These are phyloP conservation scores for Globisporangium spiculum DNA, from an alignment of 352 stramenopile species.

Conservation along the genomic window DNA sequence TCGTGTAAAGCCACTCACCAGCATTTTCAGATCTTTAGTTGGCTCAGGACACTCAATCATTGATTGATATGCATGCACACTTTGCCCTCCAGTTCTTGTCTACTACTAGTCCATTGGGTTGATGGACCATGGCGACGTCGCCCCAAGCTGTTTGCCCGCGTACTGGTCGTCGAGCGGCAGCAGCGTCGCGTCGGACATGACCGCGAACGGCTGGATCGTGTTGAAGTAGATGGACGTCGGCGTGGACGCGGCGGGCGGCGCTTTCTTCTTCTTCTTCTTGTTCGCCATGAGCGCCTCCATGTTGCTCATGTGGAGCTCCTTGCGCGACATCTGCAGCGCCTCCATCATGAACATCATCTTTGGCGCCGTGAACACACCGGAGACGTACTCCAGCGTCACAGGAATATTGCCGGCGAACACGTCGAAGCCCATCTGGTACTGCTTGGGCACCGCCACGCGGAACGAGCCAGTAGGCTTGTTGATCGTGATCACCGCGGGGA, in stretches of 20 bases:
- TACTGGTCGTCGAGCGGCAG: constrained; percentile 31
- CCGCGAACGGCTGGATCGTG: constrained; percentile 25
- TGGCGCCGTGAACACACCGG: constrained; percentile 20
- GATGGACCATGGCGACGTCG: constrained; percentile 14
- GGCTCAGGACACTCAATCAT: not conserved
- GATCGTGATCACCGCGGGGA: constrained; percentile 14
- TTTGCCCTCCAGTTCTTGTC: not conserved
- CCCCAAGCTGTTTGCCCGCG: constrained; percentile 18
- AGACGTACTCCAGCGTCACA: constrained; percentile 27
- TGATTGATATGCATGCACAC: not conserved
- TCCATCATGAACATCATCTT: constrained; percentile 23
- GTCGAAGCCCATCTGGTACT: constrained; percentile 25
- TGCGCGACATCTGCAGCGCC: constrained; percentile 10
- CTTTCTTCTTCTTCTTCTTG: constrained; percentile 27
- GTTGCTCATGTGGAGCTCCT: constrained; percentile 16
- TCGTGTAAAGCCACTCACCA: not conserved
- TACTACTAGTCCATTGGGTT: constrained; percentile 24
- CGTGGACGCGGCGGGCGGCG: constrained; percentile 13
- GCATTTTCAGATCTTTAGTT: not conserved
- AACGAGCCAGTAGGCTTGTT: constrained; percentile 18
- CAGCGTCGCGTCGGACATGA: constrained; percentile 24
- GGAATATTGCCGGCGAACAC: constrained; percentile 21
- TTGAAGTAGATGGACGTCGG: constrained; percentile 26
- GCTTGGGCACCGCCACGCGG: constrained; percentile 19
- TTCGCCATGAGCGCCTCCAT: constrained; percentile 24